Evolutionary conservation across 257 asterid species (phyloP).

Genomic region (Haberlea rhodopensis): DNA sequence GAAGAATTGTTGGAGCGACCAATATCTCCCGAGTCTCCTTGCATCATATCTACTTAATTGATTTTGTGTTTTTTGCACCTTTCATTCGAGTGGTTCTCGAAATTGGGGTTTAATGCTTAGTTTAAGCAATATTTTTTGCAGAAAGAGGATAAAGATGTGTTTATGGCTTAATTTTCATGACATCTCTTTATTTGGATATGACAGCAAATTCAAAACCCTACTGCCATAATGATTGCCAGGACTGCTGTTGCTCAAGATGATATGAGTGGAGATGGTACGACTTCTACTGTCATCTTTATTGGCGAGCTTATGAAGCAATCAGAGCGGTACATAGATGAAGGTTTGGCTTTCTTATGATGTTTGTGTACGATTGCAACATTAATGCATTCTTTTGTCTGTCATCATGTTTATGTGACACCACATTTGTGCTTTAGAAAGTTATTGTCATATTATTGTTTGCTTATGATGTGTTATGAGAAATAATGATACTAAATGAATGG

Average conservation of each 20-base stretch:
- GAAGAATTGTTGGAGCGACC: slow-evolving; percentile 4
- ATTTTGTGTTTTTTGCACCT: not conserved
- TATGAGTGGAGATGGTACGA: slow-evolving; percentile 95
- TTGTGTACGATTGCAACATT: slow-evolving; percentile 9
- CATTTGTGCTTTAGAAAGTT: not conserved
- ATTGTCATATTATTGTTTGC: not conserved
- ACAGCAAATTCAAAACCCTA: slow-evolving; percentile 99
- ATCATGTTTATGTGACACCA: not conserved
- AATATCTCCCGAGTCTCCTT: not conserved
- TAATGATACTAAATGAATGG: slow-evolving; percentile 7
- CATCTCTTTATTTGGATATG: slow-evolving; percentile 12
- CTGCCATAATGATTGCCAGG: slow-evolving; percentile 98
- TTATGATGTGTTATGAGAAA: slow-evolving; percentile 3
- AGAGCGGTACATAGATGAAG: slow-evolving; percentile 94
- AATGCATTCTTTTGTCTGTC: not conserved
- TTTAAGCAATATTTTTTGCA: not conserved
- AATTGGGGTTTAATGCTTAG: slow-evolving; percentile 1
- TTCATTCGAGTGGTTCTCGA: not conserved
- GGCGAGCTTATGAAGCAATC: slow-evolving; percentile 99
- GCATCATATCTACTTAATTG: not conserved
- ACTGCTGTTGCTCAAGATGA: slow-evolving; percentile 99
- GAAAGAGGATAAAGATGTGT: slow-evolving; percentile 9
- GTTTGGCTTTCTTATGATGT: slow-evolving; percentile 36
- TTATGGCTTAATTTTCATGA: slow-evolving; percentile 19
- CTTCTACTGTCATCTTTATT: slow-evolving; percentile 92